phyloP scores from a whole-genome alignment of 345 rosid species.

The Raphanus sativus region DNA sequence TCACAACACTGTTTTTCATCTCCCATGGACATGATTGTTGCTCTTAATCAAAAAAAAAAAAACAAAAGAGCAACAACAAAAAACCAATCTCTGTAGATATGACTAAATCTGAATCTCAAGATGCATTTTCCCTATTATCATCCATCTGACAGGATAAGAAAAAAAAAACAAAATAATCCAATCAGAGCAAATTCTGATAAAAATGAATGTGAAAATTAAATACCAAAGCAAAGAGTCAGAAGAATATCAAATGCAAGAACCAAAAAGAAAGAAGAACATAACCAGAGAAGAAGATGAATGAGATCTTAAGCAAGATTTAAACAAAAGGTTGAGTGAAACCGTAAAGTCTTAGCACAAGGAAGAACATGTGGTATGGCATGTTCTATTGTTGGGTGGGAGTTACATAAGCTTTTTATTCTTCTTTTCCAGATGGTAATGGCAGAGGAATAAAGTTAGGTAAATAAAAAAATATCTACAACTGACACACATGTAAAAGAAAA shows the following conservation, averaged over 20 bases:
- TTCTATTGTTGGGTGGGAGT: slow-evolving; percentile 35
- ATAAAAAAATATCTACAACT: slow-evolving; percentile 18
- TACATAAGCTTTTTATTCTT: slow-evolving; percentile 26
- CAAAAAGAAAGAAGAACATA: not conserved
- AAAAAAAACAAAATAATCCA: not conserved
- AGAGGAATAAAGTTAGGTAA: slow-evolving; percentile 46
- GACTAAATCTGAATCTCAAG: slow-evolving; percentile 34
- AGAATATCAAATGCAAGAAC: not conserved
- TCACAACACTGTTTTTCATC: slow-evolving; percentile 56
- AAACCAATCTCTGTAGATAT: slow-evolving; percentile 29
- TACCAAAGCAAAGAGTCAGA: not conserved
- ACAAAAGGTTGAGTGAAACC: not conserved
- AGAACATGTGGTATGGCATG: slow-evolving; percentile 37
- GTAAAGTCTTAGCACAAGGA: slow-evolving; percentile 20
- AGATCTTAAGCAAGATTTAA: not conserved
- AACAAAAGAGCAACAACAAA: slow-evolving; percentile 58
- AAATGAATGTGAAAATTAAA: not conserved
- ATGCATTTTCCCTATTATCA: not conserved
- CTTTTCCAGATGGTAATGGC: slow-evolving; percentile 40
- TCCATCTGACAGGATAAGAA: slow-evolving; percentile 13
- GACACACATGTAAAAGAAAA: slow-evolving; percentile 35
- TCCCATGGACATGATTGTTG: slow-evolving; percentile 38
- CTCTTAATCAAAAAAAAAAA: slow-evolving; percentile 39
- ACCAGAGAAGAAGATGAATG: not conserved
- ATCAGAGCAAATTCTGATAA: not conserved